A percentile compares a stretch with the other conserved stretches of the same genome.
phyloP scores from a whole-genome alignment of 2,329 filamentous ascomycete genomes.

The Penicillium sp. region DNA sequence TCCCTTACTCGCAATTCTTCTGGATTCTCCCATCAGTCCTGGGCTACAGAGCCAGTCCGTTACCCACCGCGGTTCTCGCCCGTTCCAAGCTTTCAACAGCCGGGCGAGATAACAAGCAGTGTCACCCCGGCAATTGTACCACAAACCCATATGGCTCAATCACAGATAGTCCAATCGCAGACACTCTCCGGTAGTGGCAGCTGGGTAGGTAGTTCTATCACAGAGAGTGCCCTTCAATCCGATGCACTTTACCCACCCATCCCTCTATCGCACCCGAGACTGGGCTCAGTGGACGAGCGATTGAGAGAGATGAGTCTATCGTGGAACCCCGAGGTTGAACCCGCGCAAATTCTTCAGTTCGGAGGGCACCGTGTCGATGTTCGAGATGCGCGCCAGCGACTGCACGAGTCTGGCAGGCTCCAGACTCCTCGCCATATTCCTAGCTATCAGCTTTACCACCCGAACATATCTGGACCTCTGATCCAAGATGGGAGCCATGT shows the following conservation, averaged over 20 bases:
- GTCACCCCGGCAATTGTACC: slow-evolving; percentile 12
- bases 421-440: slow-evolving; percentile 17
- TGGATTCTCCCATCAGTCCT: slow-evolving; percentile 34
- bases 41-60: slow-evolving; percentile 37
- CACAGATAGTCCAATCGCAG: slow-evolving; percentile 14
- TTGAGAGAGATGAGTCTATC: slow-evolving; percentile 9
- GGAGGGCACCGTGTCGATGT: slow-evolving; percentile 34
- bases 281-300: slow-evolving; percentile 24
- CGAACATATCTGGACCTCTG: slow-evolving; percentile 30
- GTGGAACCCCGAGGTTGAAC: slow-evolving; percentile 18
- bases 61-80: slow-evolving; percentile 29
- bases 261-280: slow-evolving; percentile 8
- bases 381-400: slow-evolving; percentile 26
- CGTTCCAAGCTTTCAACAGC: slow-evolving; percentile 16
- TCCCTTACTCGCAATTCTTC: slow-evolving; percentile 37
- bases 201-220: slow-evolving; percentile 21
- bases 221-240: slow-evolving; percentile 16
- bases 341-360: slow-evolving; percentile 21
- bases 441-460: slow-evolving; percentile 28
- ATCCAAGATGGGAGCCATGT: slow-evolving; percentile 21
- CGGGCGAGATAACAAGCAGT: slow-evolving; percentile 5
- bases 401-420: slow-evolving; percentile 19
- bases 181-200: slow-evolving; percentile 17
- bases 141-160: neutral
- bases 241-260: slow-evolving; percentile 20